phyloP scores from a whole-genome alignment of 208 protist genomes.

The Trypanosoma scelopori region DNA sequence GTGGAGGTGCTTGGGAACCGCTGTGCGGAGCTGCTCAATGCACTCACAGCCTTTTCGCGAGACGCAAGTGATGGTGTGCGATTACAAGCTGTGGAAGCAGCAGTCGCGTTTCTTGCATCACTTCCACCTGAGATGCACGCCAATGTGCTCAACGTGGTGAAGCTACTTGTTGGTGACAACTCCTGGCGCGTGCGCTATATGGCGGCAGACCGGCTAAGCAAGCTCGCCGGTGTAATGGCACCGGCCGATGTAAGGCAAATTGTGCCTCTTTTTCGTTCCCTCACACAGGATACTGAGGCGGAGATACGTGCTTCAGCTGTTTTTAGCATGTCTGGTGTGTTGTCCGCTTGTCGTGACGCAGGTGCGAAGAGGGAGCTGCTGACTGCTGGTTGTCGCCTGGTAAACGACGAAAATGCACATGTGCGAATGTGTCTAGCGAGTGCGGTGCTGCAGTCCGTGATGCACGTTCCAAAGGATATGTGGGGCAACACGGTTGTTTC shows the following conservation, averaged over 20 bases:
- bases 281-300: constrained; percentile 81
- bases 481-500: constrained; percentile 76
- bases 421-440: constrained; percentile 88
- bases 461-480: constrained; percentile 67
- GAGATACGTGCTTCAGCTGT: constrained; percentile 88
- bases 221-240: constrained; percentile 56
- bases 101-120: constrained; percentile 83
- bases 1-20: constrained; percentile 59
- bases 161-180: constrained; percentile 82
- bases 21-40: constrained; percentile 86
- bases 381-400: constrained; percentile 64
- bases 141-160: constrained; percentile 81
- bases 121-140: constrained; percentile 81
- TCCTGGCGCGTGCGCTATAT: constrained; percentile 99
- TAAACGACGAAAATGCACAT: constrained; percentile 67
- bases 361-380: constrained; percentile 71
- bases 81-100: constrained; percentile 93
- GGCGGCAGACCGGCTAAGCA: constrained; percentile 94
- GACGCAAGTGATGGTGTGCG: constrained; percentile 97
- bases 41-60: constrained; percentile 86
- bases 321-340: constrained; percentile 73
- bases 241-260: constrained; percentile 66
- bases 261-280: constrained; percentile 67
- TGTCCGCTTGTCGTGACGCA: constrained; percentile 58
- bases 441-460: constrained; percentile 77